Evolutionary conservation across 2,329 filamentous ascomycete species (phyloP).

Genomic region (Nothophoma quercina): DNA sequence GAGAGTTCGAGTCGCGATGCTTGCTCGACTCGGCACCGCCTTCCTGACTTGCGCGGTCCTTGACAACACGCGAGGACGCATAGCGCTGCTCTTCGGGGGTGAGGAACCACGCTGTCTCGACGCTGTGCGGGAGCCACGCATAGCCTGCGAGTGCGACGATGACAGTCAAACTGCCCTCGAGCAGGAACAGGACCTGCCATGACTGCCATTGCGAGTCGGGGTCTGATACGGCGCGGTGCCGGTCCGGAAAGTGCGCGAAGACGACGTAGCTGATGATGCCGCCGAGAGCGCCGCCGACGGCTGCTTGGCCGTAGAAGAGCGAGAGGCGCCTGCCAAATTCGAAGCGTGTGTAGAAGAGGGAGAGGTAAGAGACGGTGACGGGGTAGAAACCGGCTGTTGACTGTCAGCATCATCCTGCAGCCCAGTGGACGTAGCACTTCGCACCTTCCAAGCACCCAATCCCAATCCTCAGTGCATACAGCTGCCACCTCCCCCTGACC

Average conservation of each 20-base stretch:
- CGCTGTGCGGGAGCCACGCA: slow-evolving; percentile 59
- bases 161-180: slow-evolving; percentile 59
- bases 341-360: slow-evolving; percentile 65
- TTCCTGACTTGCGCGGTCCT: slow-evolving; percentile 46
- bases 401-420: slow-evolving; percentile 23
- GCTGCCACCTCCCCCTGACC: slow-evolving; percentile 56
- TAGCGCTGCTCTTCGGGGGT: slow-evolving; percentile 55
- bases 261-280: slow-evolving; percentile 61
- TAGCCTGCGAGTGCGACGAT: slow-evolving; percentile 57
- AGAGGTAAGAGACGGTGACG: slow-evolving; percentile 65
- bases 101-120: slow-evolving; percentile 61
- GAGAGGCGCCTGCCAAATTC: slow-evolving; percentile 63
- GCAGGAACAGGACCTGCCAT: slow-evolving; percentile 61
- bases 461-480: slow-evolving; percentile 54
- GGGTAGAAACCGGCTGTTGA: slow-evolving; percentile 64
- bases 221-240: slow-evolving; percentile 19
- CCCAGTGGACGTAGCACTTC: slow-evolving; percentile 36
- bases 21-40: slow-evolving; percentile 9
- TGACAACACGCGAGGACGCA: slow-evolving; percentile 56
- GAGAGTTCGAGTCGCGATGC: slow-evolving; percentile 24
- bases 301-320: slow-evolving; percentile 65
- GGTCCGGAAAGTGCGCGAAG: slow-evolving; percentile 53
- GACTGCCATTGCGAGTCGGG: slow-evolving; percentile 49
- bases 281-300: slow-evolving; percentile 64
- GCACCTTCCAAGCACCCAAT: slow-evolving; percentile 59